phyloP scores from a whole-genome alignment of 2,329 filamentous ascomycete species.

The Emmonsia crescens region DNA sequence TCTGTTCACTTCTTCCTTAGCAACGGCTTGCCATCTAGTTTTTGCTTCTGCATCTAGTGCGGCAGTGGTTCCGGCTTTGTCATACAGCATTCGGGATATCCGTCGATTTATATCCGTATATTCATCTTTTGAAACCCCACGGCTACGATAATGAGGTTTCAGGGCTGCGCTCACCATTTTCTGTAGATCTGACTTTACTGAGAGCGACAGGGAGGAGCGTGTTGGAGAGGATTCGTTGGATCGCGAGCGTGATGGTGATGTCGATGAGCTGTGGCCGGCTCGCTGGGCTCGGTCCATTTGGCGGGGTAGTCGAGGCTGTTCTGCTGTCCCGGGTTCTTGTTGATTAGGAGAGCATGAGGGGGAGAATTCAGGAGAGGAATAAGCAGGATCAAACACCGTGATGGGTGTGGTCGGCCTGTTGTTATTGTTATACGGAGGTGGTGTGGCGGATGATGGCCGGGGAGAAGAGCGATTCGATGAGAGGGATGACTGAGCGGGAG shows the following conservation, averaged over 20 bases:
- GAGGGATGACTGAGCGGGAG: constrained; percentile 36
- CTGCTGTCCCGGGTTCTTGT: constrained; percentile 6
- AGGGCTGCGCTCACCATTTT: constrained; percentile 75
- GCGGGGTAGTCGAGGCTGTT: constrained; percentile 11
- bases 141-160: constrained; percentile 70
- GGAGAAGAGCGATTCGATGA: constrained; percentile 52
- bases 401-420: constrained; percentile 59
- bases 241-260: constrained; percentile 36
- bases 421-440: constrained; percentile 51
- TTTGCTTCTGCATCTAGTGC: constrained; percentile 55
- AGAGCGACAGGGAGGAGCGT: constrained; percentile 57
- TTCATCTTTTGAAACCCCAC: constrained; percentile 72
- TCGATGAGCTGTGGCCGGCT: constrained; percentile 26
- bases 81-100: constrained; percentile 81
- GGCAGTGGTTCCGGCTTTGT: constrained; percentile 39
- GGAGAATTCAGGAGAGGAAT: constrained; percentile 64
- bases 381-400: constrained; percentile 61
- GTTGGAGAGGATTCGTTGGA: constrained; percentile 58
- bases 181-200: constrained; percentile 80
- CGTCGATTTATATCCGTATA: constrained; percentile 87
- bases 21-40: constrained; percentile 63
- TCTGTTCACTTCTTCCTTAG: constrained; percentile 64
- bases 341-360: constrained; percentile 46
- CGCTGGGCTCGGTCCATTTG: constrained; percentile 8
- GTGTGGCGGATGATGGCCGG: constrained; percentile 55